phyloP scores from a whole-genome alignment of 2,329 filamentous ascomycete genomes.

The Neofusicoccum sp. region DNA sequence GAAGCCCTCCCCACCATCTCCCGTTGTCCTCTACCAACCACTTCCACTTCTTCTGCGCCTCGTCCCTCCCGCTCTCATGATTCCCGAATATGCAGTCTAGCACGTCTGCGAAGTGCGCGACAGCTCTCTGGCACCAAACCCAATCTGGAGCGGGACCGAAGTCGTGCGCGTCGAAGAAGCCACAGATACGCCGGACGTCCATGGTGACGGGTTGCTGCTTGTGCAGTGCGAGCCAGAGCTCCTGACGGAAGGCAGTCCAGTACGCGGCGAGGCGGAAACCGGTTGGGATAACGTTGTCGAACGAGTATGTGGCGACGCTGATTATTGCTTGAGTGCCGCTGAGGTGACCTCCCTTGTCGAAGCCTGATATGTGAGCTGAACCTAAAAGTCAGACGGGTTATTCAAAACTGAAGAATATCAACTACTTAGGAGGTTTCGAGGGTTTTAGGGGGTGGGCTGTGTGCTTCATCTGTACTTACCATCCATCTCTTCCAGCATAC shows the following conservation, averaged over 20 bases:
- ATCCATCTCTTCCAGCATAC: constrained; percentile 43
- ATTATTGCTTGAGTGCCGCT: constrained; percentile 23
- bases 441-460: neutral
- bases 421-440: neutral
- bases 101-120: neutral
- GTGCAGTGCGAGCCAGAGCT: constrained; percentile 30
- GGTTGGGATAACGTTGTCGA: constrained; percentile 23
- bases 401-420: too few relatives aligned
- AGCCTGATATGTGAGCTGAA: constrained; percentile 31
- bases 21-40: constrained; percentile 37
- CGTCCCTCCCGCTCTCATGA: neutral
- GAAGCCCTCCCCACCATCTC: constrained; percentile 31
- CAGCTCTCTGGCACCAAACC: neutral
- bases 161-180: neutral
- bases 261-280: constrained; percentile 36
- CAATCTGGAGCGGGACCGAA: neutral
- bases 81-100: neutral
- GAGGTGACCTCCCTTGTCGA: constrained; percentile 38
- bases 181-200: neutral
- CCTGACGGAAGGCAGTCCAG: constrained; percentile 38
- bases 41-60: constrained; percentile 23
- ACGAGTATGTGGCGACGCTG: constrained; percentile 25
- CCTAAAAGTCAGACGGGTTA: too few relatives aligned
- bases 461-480: constrained; percentile 22
- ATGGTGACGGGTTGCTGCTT: constrained; percentile 19